Percentiles rank a stretch among this genome's conserved stretches.
These are phyloP conservation scores for Pleurotus platypus DNA, from an alignment of 768 basidiomycete species.

Conservation along the genomic window DNA sequence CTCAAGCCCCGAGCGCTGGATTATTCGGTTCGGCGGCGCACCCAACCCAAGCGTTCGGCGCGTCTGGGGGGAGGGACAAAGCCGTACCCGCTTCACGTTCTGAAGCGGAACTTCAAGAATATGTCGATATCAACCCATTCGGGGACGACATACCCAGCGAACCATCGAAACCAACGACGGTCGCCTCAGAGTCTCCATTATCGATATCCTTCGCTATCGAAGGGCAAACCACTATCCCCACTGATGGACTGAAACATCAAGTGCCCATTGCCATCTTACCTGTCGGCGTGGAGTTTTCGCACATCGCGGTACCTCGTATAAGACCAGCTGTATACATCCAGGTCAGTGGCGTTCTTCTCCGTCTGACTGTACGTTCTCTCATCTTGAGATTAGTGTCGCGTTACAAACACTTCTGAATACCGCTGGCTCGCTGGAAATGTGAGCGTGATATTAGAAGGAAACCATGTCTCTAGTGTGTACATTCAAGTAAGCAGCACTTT, in stretches of 20 bases:
- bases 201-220: conserved; percentile 49
- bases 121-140: conserved; percentile 26
- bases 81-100: neutral
- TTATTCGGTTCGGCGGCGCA: conserved; percentile 6
- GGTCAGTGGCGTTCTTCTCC: conserved; percentile 20
- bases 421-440: conserved; percentile 51
- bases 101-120: conserved; percentile 18
- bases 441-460: conserved; percentile 53
- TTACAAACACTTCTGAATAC: conserved; percentile 58
- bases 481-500: conserved; percentile 32
- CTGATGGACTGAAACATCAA: conserved; percentile 51
- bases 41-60: conserved; percentile 1
- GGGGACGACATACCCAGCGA: conserved; percentile 12
- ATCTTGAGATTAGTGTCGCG: conserved; percentile 30
- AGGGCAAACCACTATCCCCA: conserved; percentile 47
- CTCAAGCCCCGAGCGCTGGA: neutral
- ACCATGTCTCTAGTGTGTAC: conserved; percentile 50
- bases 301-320: conserved; percentile 47
- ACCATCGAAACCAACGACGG: conserved; percentile 31
- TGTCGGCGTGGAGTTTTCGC: conserved; percentile 41
- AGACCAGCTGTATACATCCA: conserved; percentile 49
- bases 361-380: neutral
- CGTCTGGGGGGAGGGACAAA: neutral
- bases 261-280: conserved; percentile 47
- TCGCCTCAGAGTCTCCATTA: conserved; percentile 51